Conservation (phyloP, 2,329 filamentous ascomycete species). For the Diaporthe sp. region DNA sequence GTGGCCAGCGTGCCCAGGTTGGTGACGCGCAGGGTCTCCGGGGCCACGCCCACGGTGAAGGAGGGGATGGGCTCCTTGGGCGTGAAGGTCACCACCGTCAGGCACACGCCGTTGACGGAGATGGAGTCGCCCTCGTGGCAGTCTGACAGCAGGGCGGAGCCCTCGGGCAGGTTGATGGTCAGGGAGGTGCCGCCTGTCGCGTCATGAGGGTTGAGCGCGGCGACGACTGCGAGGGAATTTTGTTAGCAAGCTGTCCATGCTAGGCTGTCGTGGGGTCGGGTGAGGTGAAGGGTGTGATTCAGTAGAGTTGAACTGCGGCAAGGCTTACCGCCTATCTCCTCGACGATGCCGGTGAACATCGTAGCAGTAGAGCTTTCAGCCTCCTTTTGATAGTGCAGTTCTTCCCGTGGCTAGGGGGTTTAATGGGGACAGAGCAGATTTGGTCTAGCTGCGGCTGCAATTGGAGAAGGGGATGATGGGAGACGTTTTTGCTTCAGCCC, state of each 20-base stretch:
- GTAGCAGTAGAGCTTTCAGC: constrained; percentile 37
- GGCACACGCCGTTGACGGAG: constrained; percentile 93
- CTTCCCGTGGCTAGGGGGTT: neutral
- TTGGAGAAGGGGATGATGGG: neutral
- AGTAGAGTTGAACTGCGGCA: constrained; percentile 14
- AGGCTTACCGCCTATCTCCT: constrained; percentile 88
- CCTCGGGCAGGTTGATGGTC: constrained; percentile 80
- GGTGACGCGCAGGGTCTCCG: constrained; percentile 94
- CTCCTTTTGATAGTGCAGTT: neutral
- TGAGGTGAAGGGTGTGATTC: constrained; percentile 25
- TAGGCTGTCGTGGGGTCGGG: constrained; percentile 43
- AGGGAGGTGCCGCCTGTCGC: constrained; percentile 89
- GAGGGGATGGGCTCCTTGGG: constrained; percentile 50
- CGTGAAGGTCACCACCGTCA: constrained; percentile 80
- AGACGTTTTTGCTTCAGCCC: neutral
- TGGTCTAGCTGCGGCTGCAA: neutral
- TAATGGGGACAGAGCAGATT: neutral
- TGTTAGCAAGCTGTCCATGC: constrained; percentile 26
- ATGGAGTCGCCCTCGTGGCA: constrained; percentile 93
- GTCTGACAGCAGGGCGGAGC: constrained; percentile 83
- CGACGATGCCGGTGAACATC: constrained; percentile 98
- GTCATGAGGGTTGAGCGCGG: constrained; percentile 84
- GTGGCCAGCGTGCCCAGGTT: constrained; percentile 84
- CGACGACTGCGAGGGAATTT: constrained; percentile 74
- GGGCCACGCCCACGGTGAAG: constrained; percentile 95